phyloP scores from a whole-genome alignment of 2,329 filamentous ascomycete species.

The Neofusicoccum kwambonambiense region DNA sequence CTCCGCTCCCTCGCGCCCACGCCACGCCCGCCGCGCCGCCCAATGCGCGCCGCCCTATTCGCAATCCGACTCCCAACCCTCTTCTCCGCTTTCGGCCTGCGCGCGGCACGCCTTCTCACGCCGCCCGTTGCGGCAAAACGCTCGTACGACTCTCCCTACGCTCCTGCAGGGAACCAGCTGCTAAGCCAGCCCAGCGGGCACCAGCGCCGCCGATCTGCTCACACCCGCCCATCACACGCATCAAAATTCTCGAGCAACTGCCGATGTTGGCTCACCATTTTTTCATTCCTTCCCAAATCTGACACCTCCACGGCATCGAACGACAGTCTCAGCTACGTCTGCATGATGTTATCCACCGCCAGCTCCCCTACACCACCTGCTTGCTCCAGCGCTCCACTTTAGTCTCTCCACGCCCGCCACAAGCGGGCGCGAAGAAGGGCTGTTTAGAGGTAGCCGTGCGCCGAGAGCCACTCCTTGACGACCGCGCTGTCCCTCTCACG shows the following conservation, averaged over 20 bases:
- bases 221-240: neutral
- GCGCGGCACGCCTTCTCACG: neutral
- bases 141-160: slow-evolving; percentile 1
- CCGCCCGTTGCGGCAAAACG: neutral
- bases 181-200: no score
- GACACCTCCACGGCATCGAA: neutral
- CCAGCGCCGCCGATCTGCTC: neutral
- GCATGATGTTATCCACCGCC: neutral
- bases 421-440: neutral
- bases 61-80: neutral
- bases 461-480: slow-evolving; percentile 75
- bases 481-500: slow-evolving; percentile 69
- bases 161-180: neutral
- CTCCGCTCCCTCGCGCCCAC: neutral
- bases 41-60: slow-evolving; percentile 6
- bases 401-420: slow-evolving; percentile 1
- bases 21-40: neutral
- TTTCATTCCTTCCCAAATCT: neutral
- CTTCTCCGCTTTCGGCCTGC: slow-evolving; percentile 1
- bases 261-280: neutral
- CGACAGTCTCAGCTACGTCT: neutral
- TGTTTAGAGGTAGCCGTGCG: slow-evolving; percentile 52
- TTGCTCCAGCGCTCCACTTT: neutral
- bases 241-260: neutral
- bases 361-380: neutral